Percentiles rank a stretch among this genome's conserved stretches.
Conservation (phyloP, 1,284 basidiomycete genomes). For the Thelephora terrestris region DNA sequence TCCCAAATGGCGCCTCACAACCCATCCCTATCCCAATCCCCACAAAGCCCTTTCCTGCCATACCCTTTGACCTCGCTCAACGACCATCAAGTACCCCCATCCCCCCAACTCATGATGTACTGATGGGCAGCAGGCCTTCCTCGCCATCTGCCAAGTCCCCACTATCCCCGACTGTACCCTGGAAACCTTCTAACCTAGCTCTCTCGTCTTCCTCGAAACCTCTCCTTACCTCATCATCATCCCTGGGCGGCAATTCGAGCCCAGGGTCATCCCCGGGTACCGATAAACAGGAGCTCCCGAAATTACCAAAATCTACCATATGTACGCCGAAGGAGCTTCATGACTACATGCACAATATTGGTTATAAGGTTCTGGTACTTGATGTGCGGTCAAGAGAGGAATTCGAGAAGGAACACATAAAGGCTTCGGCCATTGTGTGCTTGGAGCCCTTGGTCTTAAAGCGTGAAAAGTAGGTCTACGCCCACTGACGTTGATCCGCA, state of each 20-base stretch:
- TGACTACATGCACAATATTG: slow-evolving; percentile 42
- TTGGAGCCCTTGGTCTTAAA: slow-evolving; percentile 75
- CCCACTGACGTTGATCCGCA: not conserved
- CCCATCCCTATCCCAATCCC: slow-evolving; percentile 10
- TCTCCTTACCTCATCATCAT: slow-evolving; percentile 5
- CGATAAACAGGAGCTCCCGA: slow-evolving; percentile 34
- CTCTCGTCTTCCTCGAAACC: slow-evolving; percentile 7
- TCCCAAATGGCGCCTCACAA: slow-evolving; percentile 10
- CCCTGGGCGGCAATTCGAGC: slow-evolving; percentile 15
- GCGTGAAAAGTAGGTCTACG: slow-evolving; percentile 50
- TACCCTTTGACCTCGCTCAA: slow-evolving; percentile 45
- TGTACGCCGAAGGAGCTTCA: slow-evolving; percentile 54
- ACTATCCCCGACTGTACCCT: slow-evolving; percentile 28
- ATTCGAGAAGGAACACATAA: slow-evolving; percentile 69
- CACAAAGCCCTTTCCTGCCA: slow-evolving; percentile 32
- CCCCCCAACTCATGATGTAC: slow-evolving; percentile 43
- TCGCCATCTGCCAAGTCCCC: slow-evolving; percentile 33
- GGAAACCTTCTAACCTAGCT: slow-evolving; percentile 38
- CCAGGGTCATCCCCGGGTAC: slow-evolving; percentile 26
- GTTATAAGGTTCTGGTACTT: slow-evolving; percentile 66
- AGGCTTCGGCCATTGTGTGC: slow-evolving; percentile 64
- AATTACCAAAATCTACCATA: slow-evolving; percentile 27
- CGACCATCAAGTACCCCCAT: slow-evolving; percentile 68
- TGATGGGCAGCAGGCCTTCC: slow-evolving; percentile 46
- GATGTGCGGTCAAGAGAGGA: slow-evolving; percentile 77